These are phyloP conservation scores for Moesziomyces sp. DNA, from an alignment of 1,284 basidiomycete genomes.

Conservation along the genomic window DNA sequence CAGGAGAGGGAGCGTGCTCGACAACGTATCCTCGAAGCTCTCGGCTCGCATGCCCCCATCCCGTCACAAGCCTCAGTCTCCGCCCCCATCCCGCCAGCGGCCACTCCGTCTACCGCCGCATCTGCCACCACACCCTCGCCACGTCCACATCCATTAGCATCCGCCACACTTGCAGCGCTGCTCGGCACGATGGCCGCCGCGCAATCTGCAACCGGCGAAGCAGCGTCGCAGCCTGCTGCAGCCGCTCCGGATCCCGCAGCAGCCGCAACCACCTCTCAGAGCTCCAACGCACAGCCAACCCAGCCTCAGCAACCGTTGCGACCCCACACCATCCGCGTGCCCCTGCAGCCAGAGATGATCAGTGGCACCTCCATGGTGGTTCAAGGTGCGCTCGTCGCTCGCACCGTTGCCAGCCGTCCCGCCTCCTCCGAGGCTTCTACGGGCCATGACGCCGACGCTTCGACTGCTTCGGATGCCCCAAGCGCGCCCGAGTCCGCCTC, in stretches of 20 bases:
- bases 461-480: background rate
- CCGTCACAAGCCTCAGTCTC: slow-evolving; percentile 2
- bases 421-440: slow-evolving; percentile 1
- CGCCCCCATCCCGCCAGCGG: background rate
- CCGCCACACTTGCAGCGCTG: slow-evolving; percentile 31
- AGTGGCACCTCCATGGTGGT: slow-evolving; percentile 65
- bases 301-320: slow-evolving; percentile 8
- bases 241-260: background rate
- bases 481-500: background rate
- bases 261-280: background rate
- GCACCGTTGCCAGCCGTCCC: slow-evolving; percentile 31
- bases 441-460: background rate
- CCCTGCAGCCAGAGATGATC: slow-evolving; percentile 40
- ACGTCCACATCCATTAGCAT: slow-evolving; percentile 5
- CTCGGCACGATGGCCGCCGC: slow-evolving; percentile 18
- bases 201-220: background rate
- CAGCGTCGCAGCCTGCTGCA: background rate
- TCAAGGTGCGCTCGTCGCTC: slow-evolving; percentile 61
- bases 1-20: slow-evolving; percentile 46
- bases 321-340: slow-evolving; percentile 23
- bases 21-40: slow-evolving; percentile 35
- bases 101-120: background rate
- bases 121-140: background rate
- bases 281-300: slow-evolving; percentile 2
- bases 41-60: slow-evolving; percentile 5